Percentiles rank a stretch among this genome's conserved stretches.
Conservation (phyloP, 257 asterid genomes). For the Solanum chiquidenum region DNA sequence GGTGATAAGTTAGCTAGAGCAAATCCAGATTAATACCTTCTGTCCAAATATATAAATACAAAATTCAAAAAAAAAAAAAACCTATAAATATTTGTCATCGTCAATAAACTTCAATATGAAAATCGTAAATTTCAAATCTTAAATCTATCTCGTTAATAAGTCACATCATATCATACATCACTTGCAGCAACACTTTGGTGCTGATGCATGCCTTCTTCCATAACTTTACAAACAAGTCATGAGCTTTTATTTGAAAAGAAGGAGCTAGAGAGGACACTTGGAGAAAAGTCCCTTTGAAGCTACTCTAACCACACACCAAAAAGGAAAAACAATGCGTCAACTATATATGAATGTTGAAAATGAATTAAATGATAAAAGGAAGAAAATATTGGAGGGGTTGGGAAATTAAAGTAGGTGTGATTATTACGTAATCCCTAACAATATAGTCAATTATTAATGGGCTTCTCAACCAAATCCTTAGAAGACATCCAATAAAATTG, state of each 20-base stretch:
- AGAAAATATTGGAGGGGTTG: background rate
- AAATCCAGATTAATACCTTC: background rate
- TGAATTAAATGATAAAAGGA: background rate
- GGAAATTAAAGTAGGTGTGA: background rate
- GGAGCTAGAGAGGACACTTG: background rate
- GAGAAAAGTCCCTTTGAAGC: conserved; percentile 4
- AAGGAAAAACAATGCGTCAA: background rate
- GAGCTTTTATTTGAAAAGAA: background rate
- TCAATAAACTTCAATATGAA: background rate
- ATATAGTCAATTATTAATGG: background rate
- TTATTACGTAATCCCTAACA: background rate
- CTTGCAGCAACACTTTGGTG: background rate
- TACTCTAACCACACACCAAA: background rate
- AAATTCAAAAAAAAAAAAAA: background rate
- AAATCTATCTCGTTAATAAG: background rate
- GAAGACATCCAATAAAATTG: background rate
- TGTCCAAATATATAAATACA: background rate
- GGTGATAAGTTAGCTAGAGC: background rate
- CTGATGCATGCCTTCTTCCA: background rate
- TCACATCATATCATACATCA: background rate
- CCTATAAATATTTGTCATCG: background rate
- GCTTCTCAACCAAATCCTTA: background rate
- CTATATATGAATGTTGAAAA: background rate
- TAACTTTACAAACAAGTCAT: background rate
- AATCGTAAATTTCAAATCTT: background rate